phyloP scores from a whole-genome alignment of 305 asterid species.

The Fraxinus albicans region DNA sequence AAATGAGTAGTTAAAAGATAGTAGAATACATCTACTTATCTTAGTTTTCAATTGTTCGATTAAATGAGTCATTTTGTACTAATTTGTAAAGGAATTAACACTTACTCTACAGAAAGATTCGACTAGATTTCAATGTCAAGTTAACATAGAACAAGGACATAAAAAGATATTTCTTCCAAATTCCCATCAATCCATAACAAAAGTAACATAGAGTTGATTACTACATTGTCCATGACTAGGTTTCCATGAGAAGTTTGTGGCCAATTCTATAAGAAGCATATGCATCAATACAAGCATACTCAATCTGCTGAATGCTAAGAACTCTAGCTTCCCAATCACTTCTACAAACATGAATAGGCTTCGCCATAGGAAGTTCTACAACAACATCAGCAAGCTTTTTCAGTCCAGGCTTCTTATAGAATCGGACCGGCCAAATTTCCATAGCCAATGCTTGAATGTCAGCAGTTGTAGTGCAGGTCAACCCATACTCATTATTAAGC shows the following conservation, averaged over 20 bases:
- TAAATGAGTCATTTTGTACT: background rate
- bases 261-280: conserved; percentile 35
- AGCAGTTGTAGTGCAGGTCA: conserved; percentile 4
- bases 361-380: conserved; percentile 18
- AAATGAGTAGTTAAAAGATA: too few relatives aligned
- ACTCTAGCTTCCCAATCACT: conserved; percentile 36
- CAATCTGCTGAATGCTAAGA: conserved; percentile 29
- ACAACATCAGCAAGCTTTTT: conserved; percentile 23
- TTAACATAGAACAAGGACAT: background rate
- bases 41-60: background rate
- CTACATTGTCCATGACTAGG: background rate
- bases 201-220: background rate
- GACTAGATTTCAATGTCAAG: background rate
- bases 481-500: conserved; percentile 19
- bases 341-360: conserved; percentile 26
- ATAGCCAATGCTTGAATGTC: conserved; percentile 27
- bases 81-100: too few relatives aligned
- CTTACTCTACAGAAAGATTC: too few relatives aligned
- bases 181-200: background rate
- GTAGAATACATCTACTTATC: too few relatives aligned
- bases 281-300: conserved; percentile 39
- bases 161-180: background rate
- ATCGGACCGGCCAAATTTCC: conserved; percentile 19
- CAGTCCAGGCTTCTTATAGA: conserved; percentile 26
- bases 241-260: background rate